Base-by-base conservation (phyloP, 2,329 filamentous ascomycete genomes). In the Stachybotrys elegans region DNA sequence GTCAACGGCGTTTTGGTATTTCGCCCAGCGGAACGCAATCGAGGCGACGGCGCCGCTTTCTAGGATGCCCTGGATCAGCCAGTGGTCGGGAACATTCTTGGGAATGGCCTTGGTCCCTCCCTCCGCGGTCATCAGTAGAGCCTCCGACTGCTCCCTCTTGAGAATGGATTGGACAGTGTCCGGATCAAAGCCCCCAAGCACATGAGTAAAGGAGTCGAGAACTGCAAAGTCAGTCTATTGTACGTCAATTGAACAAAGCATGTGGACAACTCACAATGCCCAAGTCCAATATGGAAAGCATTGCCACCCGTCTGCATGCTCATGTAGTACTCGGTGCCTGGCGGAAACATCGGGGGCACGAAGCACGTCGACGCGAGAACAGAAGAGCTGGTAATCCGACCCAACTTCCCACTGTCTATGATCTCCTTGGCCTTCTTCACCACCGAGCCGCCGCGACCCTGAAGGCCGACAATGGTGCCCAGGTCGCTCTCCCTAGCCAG, bases 391-490 rank as follows among this genome's bases (percentile, higher is more conserved):
- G 45, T 45, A 21, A 47, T n/a, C 13, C 23, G 6, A 14, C 47
- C 51, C 27, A 50, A 43, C 8, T 37, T 40, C 19, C 49, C 51
- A 23, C 25, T 42, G 22, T 42, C 43, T 13, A 50, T 29, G 4
- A 50, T 40, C 31, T 48, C 43, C 43, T 49, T 53, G 41, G 48
- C 5, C 23, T 47, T 48, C 5, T 9, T 41, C 23, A 4, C 61
- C 1, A 65, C 43, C 0, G 75, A 73, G 1, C 67, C 57, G 4
- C 70, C 52, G 3, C 66, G 59, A 1, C 69, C 72, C 53, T 79
- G 76, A 2, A 76, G 48, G 0, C 71, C 72, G 0, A 78, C 64
- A 7, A 73, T 59, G 4, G 63, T 70, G 40, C 58, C 58, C n/a
- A 58, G 53, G 4, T 65, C 54, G 11, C 61, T 58, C 25, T 60